Evolutionary conservation across 73 alveolate species (phyloP).

Genomic region (Paramecium primaurelia): DNA sequence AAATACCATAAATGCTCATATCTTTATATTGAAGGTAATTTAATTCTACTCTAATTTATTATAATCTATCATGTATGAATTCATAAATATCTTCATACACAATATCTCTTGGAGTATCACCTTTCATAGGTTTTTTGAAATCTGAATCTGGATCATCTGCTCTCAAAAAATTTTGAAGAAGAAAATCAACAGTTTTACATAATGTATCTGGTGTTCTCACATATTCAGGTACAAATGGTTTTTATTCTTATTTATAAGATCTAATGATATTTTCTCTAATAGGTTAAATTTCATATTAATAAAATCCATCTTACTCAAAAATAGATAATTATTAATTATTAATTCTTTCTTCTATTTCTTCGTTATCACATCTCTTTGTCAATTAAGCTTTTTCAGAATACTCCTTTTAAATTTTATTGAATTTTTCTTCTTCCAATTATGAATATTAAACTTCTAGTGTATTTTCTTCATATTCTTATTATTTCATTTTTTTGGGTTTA

Average conservation of each 20-base stretch:
- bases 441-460: not conserved
- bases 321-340: not conserved
- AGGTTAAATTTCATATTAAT: conserved; percentile 32
- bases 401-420: not conserved
- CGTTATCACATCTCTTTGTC: conserved; percentile 27
- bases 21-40: not conserved
- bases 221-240: conserved; percentile 32
- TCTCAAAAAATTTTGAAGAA: not conserved
- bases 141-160: conserved; percentile 32
- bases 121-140: conserved; percentile 32
- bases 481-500: not conserved
- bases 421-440: not conserved
- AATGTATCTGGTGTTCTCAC: conserved; percentile 58
- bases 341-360: conserved; percentile 55
- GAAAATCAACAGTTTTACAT: conserved; percentile 28
- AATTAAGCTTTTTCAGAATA: conserved; percentile 10
- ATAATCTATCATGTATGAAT: conserved; percentile 1
- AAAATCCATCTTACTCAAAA: conserved; percentile 53
- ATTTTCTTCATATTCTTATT: conserved; percentile 9
- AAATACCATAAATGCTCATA: not conserved
- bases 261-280: conserved; percentile 22
- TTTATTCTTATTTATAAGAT: not conserved
- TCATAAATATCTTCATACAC: conserved; percentile 3
- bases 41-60: not conserved
- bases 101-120: not conserved